These are phyloP conservation scores for Lactifluus volemus DNA, from an alignment of 768 basidiomycete species.

Conservation along the genomic window DNA sequence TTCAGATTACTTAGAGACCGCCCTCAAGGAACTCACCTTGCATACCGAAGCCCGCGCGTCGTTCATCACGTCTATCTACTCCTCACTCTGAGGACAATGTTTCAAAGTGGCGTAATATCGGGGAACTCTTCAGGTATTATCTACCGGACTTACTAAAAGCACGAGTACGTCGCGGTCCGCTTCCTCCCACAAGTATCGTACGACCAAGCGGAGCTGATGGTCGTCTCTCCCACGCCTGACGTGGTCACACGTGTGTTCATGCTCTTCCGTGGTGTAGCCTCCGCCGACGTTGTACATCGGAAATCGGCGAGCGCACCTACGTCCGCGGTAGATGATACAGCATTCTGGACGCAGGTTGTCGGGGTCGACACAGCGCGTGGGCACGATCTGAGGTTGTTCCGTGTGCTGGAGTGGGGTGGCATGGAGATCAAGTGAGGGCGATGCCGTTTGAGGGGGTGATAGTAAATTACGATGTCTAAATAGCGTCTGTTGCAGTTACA, in stretches of 20 bases:
- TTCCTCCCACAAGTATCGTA: slow-evolving; percentile 39
- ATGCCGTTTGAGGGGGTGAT: too few relatives aligned
- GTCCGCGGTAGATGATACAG: slow-evolving; percentile 16
- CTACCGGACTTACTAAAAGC: slow-evolving; percentile 33
- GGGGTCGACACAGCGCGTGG: slow-evolving; percentile 26
- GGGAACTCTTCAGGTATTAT: slow-evolving; percentile 28
- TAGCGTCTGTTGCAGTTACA: too few relatives aligned
- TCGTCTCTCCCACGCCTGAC: slow-evolving; percentile 34
- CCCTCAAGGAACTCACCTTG: slow-evolving; percentile 27
- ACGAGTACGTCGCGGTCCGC: slow-evolving; percentile 35
- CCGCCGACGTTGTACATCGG: slow-evolving; percentile 25
- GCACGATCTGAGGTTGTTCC: slow-evolving; percentile 23
- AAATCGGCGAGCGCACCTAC: slow-evolving; percentile 19
- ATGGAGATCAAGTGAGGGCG: too few relatives aligned
- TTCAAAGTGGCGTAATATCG: background rate
- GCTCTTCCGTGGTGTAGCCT: slow-evolving; percentile 34
- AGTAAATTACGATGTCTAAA: too few relatives aligned
- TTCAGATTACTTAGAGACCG: slow-evolving; percentile 33
- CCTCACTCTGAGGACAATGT: slow-evolving; percentile 24
- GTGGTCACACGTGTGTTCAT: slow-evolving; percentile 39
- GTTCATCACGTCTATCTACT: slow-evolving; percentile 39
- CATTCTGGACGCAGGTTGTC: slow-evolving; percentile 29
- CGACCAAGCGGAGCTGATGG: slow-evolving; percentile 32
- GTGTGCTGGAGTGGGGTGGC: too few relatives aligned
- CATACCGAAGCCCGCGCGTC: slow-evolving; percentile 38